Evolutionary conservation across 2,329 filamentous ascomycete species (phyloP).

Genomic region (Dactylellina drechsleri): DNA sequence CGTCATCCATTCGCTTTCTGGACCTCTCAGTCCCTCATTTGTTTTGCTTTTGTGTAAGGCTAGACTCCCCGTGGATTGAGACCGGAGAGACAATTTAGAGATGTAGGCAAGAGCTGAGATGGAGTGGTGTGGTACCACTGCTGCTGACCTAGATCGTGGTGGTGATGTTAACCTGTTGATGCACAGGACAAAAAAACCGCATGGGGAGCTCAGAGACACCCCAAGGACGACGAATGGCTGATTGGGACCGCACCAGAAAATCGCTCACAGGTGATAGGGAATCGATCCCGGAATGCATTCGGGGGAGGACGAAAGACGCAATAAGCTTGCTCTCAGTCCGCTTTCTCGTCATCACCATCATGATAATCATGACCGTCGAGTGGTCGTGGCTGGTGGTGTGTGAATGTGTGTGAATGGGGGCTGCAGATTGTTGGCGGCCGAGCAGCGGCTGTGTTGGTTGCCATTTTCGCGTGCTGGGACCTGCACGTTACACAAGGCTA

Average conservation of each 20-base stretch:
- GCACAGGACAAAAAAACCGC: neutral
- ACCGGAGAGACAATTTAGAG: neutral
- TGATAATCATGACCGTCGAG: neutral
- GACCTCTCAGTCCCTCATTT: conserved; percentile 1
- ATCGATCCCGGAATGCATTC: conserved; percentile 7
- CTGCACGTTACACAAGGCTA: conserved; percentile 37
- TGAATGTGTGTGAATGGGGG: too few species aligned
- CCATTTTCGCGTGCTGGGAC: conserved; percentile 5
- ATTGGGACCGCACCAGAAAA: conserved; percentile 1
- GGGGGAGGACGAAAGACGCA: neutral
- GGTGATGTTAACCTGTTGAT: neutral
- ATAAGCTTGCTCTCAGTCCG: neutral
- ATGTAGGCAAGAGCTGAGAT: neutral
- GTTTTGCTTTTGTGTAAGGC: conserved; percentile 9
- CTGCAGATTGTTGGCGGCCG: neutral
- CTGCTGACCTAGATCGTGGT: neutral
- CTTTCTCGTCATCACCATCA: neutral
- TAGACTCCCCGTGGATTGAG: neutral
- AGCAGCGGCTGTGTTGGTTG: neutral
- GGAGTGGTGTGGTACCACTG: neutral
- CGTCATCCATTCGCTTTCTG: neutral
- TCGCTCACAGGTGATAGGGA: conserved; percentile 12
- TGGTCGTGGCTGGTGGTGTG: neutral
- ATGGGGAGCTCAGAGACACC: neutral
- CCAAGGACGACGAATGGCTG: neutral